Evolutionary conservation across 1,139 yeast genomes (phyloP), one percentile per base, ranked within the genome.

Genomic region (Nakaseomyces kungkrabaensis): DNA sequence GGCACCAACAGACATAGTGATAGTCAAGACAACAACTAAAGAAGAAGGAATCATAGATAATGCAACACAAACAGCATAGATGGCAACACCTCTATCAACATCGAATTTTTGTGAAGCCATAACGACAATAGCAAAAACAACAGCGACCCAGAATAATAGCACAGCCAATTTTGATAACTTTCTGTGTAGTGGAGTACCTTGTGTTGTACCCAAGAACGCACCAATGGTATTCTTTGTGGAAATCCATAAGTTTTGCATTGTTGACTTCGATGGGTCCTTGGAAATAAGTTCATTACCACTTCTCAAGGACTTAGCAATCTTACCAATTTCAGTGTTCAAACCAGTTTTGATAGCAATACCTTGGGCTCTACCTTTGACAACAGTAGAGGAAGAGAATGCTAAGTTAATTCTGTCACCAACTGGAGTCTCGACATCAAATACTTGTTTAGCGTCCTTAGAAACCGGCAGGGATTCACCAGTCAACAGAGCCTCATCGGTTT

Each of bases 41-140:
- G 98, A 97, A 66, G 94, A 97, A 1, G 99, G 99, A 59, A 92
- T 92, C 43, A 97, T 97, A 44, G 99, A 97, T 25, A 92, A 96
- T 0, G 98, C 98, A 51, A 92, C 78, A 22, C 97, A 89, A 26
- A 92, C 97, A 1, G 97, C 89, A 47, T 96, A 59, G 84, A 89
- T 66, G 84, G 97, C 72, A 85, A 90, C 96, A 87, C 94, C 61
- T 85, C 96, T 57, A 87, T 76, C 96, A 90, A 89, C 48, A 81
- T 75, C 52, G 89, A 83, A 55, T 95, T 97, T 71, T 86, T 96
- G 57, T 79, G 59, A 97, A 56, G 92, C 78, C 52, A 92, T 67
- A 56, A 96, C 90, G 59, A 92, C 92, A 41, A 87, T 69, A 36
- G 96, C 96, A 68, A 92, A 92, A 11, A 90, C 81, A 34, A 75